A percentile compares a stretch with the other conserved stretches of the same genome.
Conservation (phyloP, 257 asterid species). For the Solanum chiquidenum region DNA sequence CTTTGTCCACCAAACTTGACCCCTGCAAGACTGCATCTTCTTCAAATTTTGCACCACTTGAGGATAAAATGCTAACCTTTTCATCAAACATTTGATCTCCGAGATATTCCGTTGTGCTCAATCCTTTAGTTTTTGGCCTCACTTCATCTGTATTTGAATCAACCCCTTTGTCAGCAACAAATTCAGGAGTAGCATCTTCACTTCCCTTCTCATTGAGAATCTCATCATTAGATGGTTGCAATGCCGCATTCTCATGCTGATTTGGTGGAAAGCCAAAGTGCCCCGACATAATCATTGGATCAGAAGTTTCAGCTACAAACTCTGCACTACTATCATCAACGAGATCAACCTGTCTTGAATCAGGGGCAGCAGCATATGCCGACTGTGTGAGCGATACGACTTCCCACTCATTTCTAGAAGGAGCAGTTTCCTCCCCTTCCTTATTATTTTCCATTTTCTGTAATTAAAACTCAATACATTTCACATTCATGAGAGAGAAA, state of each 20-base stretch:
- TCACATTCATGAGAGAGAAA: neutral
- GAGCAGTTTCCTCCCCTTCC: constrained; percentile 19
- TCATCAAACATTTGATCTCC: constrained; percentile 28
- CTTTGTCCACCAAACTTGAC: constrained; percentile 26
- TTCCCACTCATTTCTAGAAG: constrained; percentile 55
- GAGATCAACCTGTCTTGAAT: constrained; percentile 16
- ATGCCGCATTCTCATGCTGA: constrained; percentile 35
- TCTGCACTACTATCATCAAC: constrained; percentile 17
- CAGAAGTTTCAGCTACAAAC: constrained; percentile 42
- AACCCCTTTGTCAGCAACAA: constrained; percentile 17
- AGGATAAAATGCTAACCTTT: constrained; percentile 15
- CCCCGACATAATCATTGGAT: constrained; percentile 58
- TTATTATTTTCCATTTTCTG: constrained; percentile 28
- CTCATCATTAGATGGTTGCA: constrained; percentile 23
- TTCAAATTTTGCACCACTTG: constrained; percentile 25
- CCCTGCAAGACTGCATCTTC: constrained; percentile 23
- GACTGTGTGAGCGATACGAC: constrained; percentile 50
- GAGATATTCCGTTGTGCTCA: constrained; percentile 28
- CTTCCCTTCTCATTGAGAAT: constrained; percentile 10
- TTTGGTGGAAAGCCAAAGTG: constrained; percentile 66
- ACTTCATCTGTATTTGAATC: constrained; percentile 19
- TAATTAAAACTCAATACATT: neutral
- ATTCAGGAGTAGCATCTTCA: constrained; percentile 14
- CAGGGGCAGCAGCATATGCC: constrained; percentile 47
- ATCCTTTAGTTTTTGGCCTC: constrained; percentile 20